These are phyloP conservation scores for Coemansia sp. DNA, from an alignment of 192 early-diverging fungal genomes.

Conservation along the genomic window DNA sequence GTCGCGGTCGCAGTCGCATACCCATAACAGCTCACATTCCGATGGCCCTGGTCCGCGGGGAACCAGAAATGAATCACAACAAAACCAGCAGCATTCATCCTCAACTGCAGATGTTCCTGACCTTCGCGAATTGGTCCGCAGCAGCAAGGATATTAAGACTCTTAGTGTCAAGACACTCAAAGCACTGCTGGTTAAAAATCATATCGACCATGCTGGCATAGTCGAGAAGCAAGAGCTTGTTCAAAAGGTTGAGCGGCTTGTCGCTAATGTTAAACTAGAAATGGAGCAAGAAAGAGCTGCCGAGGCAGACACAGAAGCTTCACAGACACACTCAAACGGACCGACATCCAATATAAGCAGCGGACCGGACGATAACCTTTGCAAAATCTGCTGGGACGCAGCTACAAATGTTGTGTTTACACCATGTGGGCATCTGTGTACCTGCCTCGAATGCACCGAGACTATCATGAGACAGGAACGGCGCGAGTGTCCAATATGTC, in stretches of 20 bases:
- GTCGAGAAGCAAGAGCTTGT: constrained; percentile 78
- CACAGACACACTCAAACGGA: constrained; percentile 1
- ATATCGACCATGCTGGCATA: constrained; percentile 64
- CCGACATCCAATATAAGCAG: too few relatives aligned
- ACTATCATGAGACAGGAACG: constrained; percentile 48
- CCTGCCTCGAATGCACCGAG: constrained; percentile 75
- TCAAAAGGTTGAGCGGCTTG: constrained; percentile 59
- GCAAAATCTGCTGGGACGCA: constrained; percentile 81
- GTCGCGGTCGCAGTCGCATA: constrained; percentile 13
- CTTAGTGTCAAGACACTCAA: constrained; percentile 71
- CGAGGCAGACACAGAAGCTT: constrained; percentile 10
- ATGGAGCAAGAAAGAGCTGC: constrained; percentile 47
- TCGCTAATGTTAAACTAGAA: constrained; percentile 57
- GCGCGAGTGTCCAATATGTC: constrained; percentile 81
- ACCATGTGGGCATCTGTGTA: constrained; percentile 83
- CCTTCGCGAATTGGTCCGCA: constrained; percentile 36
- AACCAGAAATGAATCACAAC: background rate
- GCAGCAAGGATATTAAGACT: constrained; percentile 52
- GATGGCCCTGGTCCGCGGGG: constrained; percentile 21
- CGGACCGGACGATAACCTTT: constrained; percentile 62
- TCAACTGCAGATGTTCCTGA: constrained; percentile 7
- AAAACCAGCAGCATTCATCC: background rate
- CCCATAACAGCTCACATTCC: background rate
- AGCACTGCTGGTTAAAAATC: constrained; percentile 58
- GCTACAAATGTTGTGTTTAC: constrained; percentile 79